Percentiles rank a stretch among this genome's conserved stretches.
These are phyloP conservation scores for Phytophthora agathidicida DNA, from an alignment of 352 stramenopile genomes.

Conservation along the genomic window DNA sequence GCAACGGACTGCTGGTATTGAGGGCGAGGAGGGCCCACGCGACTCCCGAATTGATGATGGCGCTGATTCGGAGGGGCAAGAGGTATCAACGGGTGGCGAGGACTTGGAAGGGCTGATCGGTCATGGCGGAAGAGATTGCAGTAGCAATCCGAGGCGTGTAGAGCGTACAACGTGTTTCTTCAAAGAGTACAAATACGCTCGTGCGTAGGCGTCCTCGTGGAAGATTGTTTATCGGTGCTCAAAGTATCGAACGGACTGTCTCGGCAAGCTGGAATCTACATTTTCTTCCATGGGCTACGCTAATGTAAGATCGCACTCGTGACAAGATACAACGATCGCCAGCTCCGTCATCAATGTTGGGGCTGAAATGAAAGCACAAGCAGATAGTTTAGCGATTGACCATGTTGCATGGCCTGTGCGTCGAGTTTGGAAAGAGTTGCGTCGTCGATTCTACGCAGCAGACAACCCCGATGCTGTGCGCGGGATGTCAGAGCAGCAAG, in stretches of 20 bases:
- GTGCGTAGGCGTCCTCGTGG: not conserved
- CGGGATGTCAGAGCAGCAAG: conserved; percentile 11
- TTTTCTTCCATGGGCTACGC: no score
- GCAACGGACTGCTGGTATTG: no score
- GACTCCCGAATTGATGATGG: no score
- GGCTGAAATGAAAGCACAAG: not conserved
- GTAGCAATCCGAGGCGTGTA: no score
- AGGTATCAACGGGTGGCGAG: no score
- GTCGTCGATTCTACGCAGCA: not conserved
- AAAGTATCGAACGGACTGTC: not conserved
- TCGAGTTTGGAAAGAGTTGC: not conserved
- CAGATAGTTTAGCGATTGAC: not conserved
- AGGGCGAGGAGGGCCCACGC: no score
- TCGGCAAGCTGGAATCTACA: not conserved
- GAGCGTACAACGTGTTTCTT: conserved; percentile 1
- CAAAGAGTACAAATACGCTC: not conserved
- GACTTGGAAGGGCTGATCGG: no score
- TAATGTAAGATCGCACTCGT: not conserved
- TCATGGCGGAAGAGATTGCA: no score
- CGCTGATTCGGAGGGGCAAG: no score
- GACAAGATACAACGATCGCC: not conserved
- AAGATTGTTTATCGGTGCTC: not conserved
- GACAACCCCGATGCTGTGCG: conserved; percentile 4
- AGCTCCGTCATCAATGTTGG: not conserved
- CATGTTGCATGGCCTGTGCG: not conserved